These are phyloP conservation scores for Pezicula rhizophila DNA, from an alignment of 2,329 filamentous ascomycete genomes.

Conservation along the genomic window DNA sequence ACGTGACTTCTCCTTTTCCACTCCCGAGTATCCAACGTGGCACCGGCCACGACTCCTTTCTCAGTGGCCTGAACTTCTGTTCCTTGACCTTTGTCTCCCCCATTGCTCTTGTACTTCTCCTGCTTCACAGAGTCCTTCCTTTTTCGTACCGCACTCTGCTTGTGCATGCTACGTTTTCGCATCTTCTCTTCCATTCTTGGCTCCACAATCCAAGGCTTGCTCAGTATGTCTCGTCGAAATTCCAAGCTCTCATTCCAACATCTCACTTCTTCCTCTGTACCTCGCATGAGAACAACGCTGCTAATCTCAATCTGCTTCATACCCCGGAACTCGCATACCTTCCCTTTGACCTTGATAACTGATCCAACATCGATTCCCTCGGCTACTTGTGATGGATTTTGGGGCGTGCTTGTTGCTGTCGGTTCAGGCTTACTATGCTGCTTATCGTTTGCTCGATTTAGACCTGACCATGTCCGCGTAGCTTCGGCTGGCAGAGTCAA, in stretches of 20 bases:
- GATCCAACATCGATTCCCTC: slow-evolving; percentile 48
- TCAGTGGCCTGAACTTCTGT: background rate
- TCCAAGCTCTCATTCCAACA: slow-evolving; percentile 51
- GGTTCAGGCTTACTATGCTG: background rate
- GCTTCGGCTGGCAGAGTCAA: no score
- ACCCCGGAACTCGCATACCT: slow-evolving; percentile 40
- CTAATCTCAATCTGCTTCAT: slow-evolving; percentile 47
- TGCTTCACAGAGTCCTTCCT: background rate
- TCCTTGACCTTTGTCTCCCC: background rate
- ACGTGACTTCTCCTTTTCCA: slow-evolving; percentile 2
- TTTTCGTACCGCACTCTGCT: slow-evolving; percentile 4
- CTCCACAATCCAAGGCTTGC: slow-evolving; percentile 46
- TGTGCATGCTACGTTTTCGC: slow-evolving; percentile 2
- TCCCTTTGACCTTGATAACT: slow-evolving; percentile 52
- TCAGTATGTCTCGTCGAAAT: slow-evolving; percentile 46
- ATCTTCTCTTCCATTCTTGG: background rate
- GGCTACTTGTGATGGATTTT: slow-evolving; percentile 45
- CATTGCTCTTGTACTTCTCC: background rate
- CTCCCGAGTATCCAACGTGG: background rate
- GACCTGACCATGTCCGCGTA: background rate
- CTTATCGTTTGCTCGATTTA: background rate
- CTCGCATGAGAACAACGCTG: slow-evolving; percentile 40
- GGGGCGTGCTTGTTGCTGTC: slow-evolving; percentile 24
- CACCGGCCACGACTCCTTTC: background rate
- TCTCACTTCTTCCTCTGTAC: slow-evolving; percentile 50